A percentile compares a stretch with the other conserved stretches of the same genome.
Conservation (phyloP, 352 stramenopile species). For the Globisporangium nunn region DNA sequence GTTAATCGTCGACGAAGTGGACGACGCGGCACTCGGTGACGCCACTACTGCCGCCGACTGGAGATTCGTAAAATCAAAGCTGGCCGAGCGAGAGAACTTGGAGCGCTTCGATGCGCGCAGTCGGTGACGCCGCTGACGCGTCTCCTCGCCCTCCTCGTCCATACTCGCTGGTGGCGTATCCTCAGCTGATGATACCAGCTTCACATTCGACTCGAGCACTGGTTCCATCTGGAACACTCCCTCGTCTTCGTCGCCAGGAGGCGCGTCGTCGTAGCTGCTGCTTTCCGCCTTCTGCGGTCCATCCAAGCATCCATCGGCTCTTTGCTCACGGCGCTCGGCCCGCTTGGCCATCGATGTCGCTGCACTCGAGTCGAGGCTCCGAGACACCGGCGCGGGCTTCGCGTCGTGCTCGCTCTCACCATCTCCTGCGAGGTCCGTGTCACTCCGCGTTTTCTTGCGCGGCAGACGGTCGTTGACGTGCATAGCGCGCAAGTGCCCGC, state of each 20-base stretch:
- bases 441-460: conserved; percentile 37
- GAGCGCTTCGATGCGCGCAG: conserved; percentile 24
- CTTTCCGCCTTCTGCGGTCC: not conserved
- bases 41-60: conserved; percentile 3
- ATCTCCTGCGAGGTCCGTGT: conserved; percentile 11
- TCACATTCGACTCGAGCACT: conserved; percentile 5
- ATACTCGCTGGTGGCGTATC: not conserved
- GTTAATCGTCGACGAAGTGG: conserved; percentile 12
- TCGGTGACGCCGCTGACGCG: conserved; percentile 2
- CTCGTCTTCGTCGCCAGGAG: conserved; percentile 23
- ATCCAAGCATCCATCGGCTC: not conserved
- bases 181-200: conserved; percentile 3
- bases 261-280: conserved; percentile 8
- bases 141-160: not conserved
- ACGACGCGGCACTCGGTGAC: conserved; percentile 8
- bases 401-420: conserved; percentile 8
- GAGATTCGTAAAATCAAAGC: conserved; percentile 65
- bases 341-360: not conserved
- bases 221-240: conserved; percentile 12
- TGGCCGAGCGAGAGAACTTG: conserved; percentile 64
- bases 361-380: not conserved
- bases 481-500: conserved; percentile 60
- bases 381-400: not conserved
- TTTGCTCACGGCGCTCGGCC: not conserved
- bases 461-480: conserved; percentile 56